phyloP scores from a whole-genome alignment of 1,284 basidiomycete species.

The Ceratobasidium papillatum region DNA sequence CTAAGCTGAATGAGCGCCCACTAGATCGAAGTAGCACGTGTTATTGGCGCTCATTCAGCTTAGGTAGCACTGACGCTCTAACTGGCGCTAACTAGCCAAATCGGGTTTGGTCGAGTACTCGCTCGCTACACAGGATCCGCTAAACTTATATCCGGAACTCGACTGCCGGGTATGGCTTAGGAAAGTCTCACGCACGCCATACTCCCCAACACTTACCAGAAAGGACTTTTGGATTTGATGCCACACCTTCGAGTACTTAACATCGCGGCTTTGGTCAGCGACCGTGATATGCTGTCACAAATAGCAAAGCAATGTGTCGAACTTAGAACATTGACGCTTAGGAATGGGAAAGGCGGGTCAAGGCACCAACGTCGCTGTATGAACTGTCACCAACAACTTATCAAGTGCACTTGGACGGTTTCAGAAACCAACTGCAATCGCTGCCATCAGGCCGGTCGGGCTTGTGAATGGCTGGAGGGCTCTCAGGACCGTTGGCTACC shows the following conservation, averaged over 20 bases:
- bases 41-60: not conserved
- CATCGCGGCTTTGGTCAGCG: not conserved
- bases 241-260: slow-evolving; percentile 8
- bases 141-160: not conserved
- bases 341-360: slow-evolving; percentile 8
- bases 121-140: too few species aligned
- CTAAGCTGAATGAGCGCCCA: not conserved
- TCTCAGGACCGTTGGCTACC: not conserved
- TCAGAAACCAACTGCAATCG: too few species aligned
- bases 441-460: too few species aligned
- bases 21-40: not conserved
- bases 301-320: slow-evolving; percentile 11
- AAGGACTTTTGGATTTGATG: slow-evolving; percentile 20
- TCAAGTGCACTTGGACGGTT: too few species aligned
- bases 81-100: too few species aligned
- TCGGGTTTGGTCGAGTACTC: too few species aligned
- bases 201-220: slow-evolving; percentile 10
- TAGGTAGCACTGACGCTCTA: not conserved
- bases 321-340: slow-evolving; percentile 3
- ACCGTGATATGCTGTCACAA: not conserved
- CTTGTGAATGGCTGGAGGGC: not conserved
- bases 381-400: too few species aligned
- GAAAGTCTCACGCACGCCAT: slow-evolving; percentile 12
- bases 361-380: too few species aligned
- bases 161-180: not conserved